Percentiles rank a stretch among this genome's conserved stretches.
Evolutionary conservation across 345 rosid species (phyloP).

Genomic region (Salix koriyanagi): DNA sequence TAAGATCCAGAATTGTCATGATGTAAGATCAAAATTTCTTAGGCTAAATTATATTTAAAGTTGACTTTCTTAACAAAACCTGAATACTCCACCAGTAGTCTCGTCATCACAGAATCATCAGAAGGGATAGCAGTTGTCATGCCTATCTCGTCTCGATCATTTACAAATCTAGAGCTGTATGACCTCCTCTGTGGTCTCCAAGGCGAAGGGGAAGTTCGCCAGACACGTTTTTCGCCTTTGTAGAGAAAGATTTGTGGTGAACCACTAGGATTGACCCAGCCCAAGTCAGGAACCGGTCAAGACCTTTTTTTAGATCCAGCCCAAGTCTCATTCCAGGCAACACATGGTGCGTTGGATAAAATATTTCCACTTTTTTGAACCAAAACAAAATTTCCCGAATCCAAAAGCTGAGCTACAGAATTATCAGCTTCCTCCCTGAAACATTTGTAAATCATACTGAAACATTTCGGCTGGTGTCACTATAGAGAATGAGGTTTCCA

Average conservation of each 20-base stretch:
- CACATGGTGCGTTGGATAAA: background rate
- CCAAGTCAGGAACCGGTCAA: background rate
- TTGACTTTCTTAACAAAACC: too few species aligned
- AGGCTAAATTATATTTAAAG: too few species aligned
- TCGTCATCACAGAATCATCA: too few species aligned
- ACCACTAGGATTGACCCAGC: background rate
- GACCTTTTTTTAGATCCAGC: background rate
- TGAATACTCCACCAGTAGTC: too few species aligned
- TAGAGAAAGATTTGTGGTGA: background rate
- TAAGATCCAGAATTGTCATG: too few species aligned
- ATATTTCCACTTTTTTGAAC: background rate
- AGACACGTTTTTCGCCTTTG: background rate
- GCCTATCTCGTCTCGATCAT: background rate
- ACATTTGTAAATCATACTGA: constrained; percentile 7
- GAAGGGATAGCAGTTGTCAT: too few species aligned
- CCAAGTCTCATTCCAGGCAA: background rate
- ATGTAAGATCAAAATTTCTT: too few species aligned
- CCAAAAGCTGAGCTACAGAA: constrained; percentile 11
- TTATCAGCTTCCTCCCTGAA: background rate
- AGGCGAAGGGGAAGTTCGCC: background rate
- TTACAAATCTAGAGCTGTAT: background rate
- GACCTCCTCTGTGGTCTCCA: background rate
- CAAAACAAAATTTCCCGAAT: constrained; percentile 11
- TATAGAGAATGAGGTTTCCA: background rate
- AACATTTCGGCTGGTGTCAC: background rate